Evolutionary conservation across 306 rosid species (phyloP).

Genomic region (Adenanthera pavonina): DNA sequence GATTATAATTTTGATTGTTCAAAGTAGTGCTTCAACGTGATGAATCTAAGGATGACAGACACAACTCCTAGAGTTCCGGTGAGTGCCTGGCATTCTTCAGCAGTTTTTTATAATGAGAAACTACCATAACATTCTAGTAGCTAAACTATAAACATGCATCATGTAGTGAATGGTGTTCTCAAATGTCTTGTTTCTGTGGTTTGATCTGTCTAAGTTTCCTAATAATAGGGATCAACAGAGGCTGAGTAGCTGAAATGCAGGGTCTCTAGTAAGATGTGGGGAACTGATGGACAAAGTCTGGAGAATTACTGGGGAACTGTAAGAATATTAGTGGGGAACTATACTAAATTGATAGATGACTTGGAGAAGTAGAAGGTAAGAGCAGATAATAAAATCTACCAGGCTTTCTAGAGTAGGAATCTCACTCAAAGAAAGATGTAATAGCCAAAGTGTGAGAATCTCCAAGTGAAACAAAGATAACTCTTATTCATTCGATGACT

Average conservation of each 20-base stretch:
- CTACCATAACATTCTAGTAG: not conserved
- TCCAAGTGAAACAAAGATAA: too few relatives aligned
- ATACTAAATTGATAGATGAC: too few relatives aligned
- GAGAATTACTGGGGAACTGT: too few relatives aligned
- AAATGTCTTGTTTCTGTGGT: not conserved
- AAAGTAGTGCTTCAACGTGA: not conserved
- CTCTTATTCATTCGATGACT: too few relatives aligned
- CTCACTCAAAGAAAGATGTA: too few relatives aligned
- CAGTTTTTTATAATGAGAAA: not conserved
- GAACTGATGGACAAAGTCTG: too few relatives aligned
- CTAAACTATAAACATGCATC: not conserved
- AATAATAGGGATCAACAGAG: not conserved
- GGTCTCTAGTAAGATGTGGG: not conserved
- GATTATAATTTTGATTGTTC: not conserved
- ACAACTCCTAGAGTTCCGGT: not conserved
- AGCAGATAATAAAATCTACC: too few relatives aligned
- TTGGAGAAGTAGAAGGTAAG: too few relatives aligned
- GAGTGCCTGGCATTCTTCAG: not conserved
- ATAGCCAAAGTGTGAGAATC: too few relatives aligned
- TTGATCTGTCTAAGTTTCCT: not conserved
- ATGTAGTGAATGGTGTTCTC: not conserved
- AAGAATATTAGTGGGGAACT: too few relatives aligned
- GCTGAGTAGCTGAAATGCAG: not conserved
- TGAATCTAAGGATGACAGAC: not conserved
- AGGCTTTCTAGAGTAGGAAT: too few relatives aligned